Base-by-base conservation (phyloP, 108 stramenopile species). In the Pseudonitzschia multiseries region DNA sequence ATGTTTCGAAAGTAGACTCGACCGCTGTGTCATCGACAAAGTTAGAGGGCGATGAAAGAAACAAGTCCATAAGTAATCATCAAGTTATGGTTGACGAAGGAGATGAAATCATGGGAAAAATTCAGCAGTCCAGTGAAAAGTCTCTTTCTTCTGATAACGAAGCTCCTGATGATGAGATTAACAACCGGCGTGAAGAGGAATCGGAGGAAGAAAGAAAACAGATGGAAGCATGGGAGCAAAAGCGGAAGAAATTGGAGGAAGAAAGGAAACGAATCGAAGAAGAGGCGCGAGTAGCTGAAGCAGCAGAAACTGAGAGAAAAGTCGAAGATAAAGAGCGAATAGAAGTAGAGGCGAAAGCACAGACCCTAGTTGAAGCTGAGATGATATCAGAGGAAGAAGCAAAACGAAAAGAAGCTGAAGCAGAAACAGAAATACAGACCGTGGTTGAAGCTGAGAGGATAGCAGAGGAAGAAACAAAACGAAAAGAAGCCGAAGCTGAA, bases 381-480 rank as follows among this genome's bases (percentile, higher is more conserved):
- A 62, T 9, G n/a, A 31, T 18, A n/a, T 32, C 61, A 40, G 36
- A 62, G 32, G 61, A 62, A 62, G 61, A 67, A 51, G 43, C 12
- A 44, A 46, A 48, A 50, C 24, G 21, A 50, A 0, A 41, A 21
- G 50, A 48, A 67, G 46, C 46, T 27, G 44, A 8, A 24, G n/a
- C n/a, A n/a, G n/a, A n/a, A n/a, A 22, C 32, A 65, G 26, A 44
- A 48, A n/a, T n/a, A 40, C 32, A 17, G 31, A 12, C 14, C 14
- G 33, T 17, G 13, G 32, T 20, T 21, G 36, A 62, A 15, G 36
- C 36, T 4, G 4, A 62, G 61, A 62, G 29, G n/a, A 31, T 18
- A n/a, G 61, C 61, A 40, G 36, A 62, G 32, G 61, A 62, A 62
- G 61, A 67, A 51, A 50, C 12, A 44, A 46, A 48, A 50, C 24